Conservation (phyloP, 2,329 filamentous ascomycete species). For the Chlorencoelia australis region DNA sequence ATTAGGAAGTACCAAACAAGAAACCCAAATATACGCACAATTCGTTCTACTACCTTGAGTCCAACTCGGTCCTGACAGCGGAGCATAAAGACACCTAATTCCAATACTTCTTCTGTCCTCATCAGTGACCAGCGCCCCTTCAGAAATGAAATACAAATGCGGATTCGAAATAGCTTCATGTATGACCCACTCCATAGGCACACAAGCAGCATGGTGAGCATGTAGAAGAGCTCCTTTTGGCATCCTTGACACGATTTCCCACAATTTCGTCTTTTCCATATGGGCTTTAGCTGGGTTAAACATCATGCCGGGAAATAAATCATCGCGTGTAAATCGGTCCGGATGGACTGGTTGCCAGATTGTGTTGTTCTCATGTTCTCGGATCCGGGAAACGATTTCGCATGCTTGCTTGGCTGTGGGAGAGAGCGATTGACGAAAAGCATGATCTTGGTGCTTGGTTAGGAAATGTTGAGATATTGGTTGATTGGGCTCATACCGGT, state of each 20-base stretch:
- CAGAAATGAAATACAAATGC: conserved; percentile 58
- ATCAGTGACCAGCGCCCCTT: conserved; percentile 41
- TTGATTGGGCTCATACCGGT: conserved; percentile 9
- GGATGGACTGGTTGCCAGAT: conserved; percentile 67
- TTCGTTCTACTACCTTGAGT: too few species aligned
- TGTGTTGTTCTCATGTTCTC: conserved; percentile 59
- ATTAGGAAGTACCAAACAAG: too few species aligned
- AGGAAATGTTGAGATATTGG: background rate
- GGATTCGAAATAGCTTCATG: conserved; percentile 59
- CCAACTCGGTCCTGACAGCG: too few species aligned
- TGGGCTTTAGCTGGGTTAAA: conserved; percentile 71
- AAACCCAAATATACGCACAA: too few species aligned
- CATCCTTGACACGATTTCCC: conserved; percentile 72
- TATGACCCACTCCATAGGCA: conserved; percentile 71
- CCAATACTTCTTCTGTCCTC: conserved; percentile 12
- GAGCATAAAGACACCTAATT: too few species aligned
- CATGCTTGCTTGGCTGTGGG: conserved; percentile 67
- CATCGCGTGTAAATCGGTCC: conserved; percentile 53
- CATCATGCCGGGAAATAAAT: conserved; percentile 78
- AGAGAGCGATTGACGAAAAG: conserved; percentile 62
- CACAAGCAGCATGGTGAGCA: conserved; percentile 80
- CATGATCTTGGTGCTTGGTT: conserved; percentile 39
- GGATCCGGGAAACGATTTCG: conserved; percentile 67
- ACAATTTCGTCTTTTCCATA: conserved; percentile 73
- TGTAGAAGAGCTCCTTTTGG: conserved; percentile 83